These are phyloP conservation scores for Aspergillus coremiiformis DNA, from an alignment of 495 filamentous ascomycete genomes.

Conservation along the genomic window DNA sequence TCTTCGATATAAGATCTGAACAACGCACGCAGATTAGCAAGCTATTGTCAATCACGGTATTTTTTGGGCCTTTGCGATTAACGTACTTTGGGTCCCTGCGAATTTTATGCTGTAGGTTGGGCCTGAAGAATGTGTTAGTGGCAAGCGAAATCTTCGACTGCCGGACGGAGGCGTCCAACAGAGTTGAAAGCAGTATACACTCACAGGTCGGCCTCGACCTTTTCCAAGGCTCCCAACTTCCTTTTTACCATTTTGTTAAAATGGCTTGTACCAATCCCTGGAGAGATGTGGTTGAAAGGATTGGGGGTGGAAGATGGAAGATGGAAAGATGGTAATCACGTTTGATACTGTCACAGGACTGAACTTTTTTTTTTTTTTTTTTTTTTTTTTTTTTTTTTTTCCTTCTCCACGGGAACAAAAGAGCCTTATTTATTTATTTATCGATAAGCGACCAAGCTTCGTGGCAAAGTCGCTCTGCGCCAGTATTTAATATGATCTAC, in stretches of 20 bases:
- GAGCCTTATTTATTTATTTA: too few species aligned
- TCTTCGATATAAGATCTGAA: slow-evolving; percentile 74
- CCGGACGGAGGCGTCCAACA: slow-evolving; percentile 15
- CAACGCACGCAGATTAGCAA: slow-evolving; percentile 4
- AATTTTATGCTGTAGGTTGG: slow-evolving; percentile 84
- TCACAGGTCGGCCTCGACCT: slow-evolving; percentile 84
- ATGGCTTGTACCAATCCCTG: background rate
- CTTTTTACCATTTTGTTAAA: slow-evolving; percentile 64
- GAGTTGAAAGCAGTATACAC: slow-evolving; percentile 18
- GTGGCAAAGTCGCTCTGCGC: background rate
- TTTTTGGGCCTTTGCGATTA: background rate
- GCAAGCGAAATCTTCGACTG: slow-evolving; percentile 12
- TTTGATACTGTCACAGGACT: slow-evolving; percentile 15
- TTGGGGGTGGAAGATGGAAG: slow-evolving; percentile 13
- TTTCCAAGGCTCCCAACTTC: slow-evolving; percentile 85
- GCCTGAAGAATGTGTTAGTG: slow-evolving; percentile 39
- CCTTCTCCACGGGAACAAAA: slow-evolving; percentile 4
- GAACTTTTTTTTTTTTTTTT: slow-evolving; percentile 45
- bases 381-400: slow-evolving; percentile 48
- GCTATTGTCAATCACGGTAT: background rate
- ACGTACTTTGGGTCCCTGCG: slow-evolving; percentile 70
- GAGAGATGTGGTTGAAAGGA: slow-evolving; percentile 3
- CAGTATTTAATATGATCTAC: too few species aligned
- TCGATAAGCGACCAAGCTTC: slow-evolving; percentile 35
- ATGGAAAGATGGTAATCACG: slow-evolving; percentile 11